Percentiles rank a stretch among this genome's conserved stretches.
phyloP scores from a whole-genome alignment of 2,329 filamentous ascomycete genomes.

The Pseudonectria foliicola region DNA sequence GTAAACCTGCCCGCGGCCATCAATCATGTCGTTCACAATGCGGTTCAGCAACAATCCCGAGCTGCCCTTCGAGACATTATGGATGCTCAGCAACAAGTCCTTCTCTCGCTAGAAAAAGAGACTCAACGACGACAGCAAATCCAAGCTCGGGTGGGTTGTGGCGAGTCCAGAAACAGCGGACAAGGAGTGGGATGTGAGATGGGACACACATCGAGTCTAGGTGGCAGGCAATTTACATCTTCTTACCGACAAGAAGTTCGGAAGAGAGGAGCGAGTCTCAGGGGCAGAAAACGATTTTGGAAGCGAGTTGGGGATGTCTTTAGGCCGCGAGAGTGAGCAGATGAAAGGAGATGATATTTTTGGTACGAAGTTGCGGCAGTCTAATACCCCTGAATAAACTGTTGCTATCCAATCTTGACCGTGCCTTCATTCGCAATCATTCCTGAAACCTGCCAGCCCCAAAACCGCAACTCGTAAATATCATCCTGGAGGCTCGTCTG shows the following conservation, averaged over 20 bases:
- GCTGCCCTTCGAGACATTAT: slow-evolving; percentile 13
- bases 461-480: no score
- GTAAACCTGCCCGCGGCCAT: slow-evolving; percentile 19
- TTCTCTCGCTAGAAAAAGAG: slow-evolving; percentile 8
- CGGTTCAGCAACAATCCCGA: slow-evolving; percentile 17
- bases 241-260: no score
- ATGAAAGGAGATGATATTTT: background rate
- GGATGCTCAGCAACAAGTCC: slow-evolving; percentile 15
- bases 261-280: background rate
- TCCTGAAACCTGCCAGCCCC: no score
- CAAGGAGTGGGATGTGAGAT: slow-evolving; percentile 1
- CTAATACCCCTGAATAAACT: no score
- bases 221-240: no score
- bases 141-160: background rate
- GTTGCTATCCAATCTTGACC: no score
- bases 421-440: no score
- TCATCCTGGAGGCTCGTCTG: no score
- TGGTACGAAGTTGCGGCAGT: no score
- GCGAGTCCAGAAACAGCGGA: background rate
- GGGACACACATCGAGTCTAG: no score
- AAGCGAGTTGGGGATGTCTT: background rate
- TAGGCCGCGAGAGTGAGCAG: background rate
- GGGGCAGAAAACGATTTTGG: background rate
- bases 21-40: slow-evolving; percentile 17
- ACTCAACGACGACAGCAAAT: background rate